These are phyloP conservation scores for Spiromastix sp. DNA, from an alignment of 2,329 filamentous ascomycete species.

Conservation along the genomic window DNA sequence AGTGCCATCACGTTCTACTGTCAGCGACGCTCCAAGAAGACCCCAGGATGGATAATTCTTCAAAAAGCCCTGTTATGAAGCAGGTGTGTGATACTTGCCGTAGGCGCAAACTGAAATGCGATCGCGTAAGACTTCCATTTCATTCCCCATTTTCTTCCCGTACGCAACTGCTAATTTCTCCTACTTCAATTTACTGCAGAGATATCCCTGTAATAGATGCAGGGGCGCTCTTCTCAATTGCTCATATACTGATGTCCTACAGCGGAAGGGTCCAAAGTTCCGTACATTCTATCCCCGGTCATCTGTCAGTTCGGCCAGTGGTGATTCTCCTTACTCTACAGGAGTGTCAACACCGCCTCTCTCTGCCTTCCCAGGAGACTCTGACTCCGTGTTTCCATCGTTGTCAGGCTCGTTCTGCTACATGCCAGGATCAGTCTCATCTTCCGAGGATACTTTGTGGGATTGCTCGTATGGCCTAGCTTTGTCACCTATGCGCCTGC, in stretches of 20 bases:
- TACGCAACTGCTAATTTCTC: too few relatives aligned
- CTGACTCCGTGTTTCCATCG: neutral
- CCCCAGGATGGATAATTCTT: neutral
- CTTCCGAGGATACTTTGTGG: neutral
- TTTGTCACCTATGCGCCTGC: constrained; percentile 16
- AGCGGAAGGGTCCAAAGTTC: constrained; percentile 3
- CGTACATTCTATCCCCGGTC: constrained; percentile 3
- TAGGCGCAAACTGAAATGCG: constrained; percentile 33
- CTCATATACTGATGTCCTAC: constrained; percentile 21
- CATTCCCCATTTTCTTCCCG: too few relatives aligned
- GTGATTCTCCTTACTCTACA: neutral
- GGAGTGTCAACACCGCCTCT: constrained; percentile 1
- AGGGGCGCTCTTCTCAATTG: constrained; percentile 26
- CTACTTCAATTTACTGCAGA: too few relatives aligned
- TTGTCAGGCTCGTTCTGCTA: neutral
- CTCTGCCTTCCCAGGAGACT: constrained; percentile 2
- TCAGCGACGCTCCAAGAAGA: too few relatives aligned
- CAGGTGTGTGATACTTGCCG: constrained; percentile 34
- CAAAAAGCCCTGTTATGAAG: constrained; percentile 12
- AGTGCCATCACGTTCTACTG: too few relatives aligned
- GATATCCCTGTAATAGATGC: constrained; percentile 32
- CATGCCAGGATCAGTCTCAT: neutral
- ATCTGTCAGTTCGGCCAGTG: neutral
- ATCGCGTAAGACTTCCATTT: too few relatives aligned
- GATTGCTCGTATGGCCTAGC: neutral